These are phyloP conservation scores for Penicillium coprophilum DNA, from an alignment of 495 filamentous ascomycete species.

Conservation along the genomic window DNA sequence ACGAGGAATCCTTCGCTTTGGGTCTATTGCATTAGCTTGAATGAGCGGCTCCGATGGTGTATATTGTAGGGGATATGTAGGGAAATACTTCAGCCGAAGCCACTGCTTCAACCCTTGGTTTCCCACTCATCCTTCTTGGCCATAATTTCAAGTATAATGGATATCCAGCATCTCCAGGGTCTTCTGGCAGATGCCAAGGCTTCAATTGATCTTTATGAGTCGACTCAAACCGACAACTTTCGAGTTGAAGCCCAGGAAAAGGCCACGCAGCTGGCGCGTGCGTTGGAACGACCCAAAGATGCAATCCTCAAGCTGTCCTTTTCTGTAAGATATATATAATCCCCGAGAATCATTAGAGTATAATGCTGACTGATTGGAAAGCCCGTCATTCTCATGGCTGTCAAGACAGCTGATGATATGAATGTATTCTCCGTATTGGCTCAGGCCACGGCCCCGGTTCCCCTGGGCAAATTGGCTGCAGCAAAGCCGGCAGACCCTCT, in stretches of 20 bases:
- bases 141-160: slow-evolving; percentile 5
- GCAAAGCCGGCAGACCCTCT: slow-evolving; percentile 22
- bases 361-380: slow-evolving; percentile 2
- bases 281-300: slow-evolving; percentile 22
- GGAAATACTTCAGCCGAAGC: too few species aligned
- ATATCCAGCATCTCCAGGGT: slow-evolving; percentile 8
- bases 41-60: too few species aligned
- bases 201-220: slow-evolving; percentile 9
- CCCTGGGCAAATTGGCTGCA: slow-evolving; percentile 17
- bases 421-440: slow-evolving; percentile 21
- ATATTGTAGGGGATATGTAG: too few species aligned
- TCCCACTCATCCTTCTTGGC: not conserved
- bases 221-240: slow-evolving; percentile 2
- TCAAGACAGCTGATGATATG: slow-evolving; percentile 26
- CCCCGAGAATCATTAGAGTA: not conserved
- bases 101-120: not conserved
- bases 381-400: slow-evolving; percentile 26
- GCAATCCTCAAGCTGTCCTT: slow-evolving; percentile 21
- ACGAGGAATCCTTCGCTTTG: too few species aligned
- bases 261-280: slow-evolving; percentile 10
- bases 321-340: slow-evolving; percentile 10
- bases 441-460: slow-evolving; percentile 13
- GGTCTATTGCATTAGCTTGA: too few species aligned
- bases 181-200: slow-evolving; percentile 22
- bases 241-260: slow-evolving; percentile 19